Evolutionary conservation across 805 yeast genomes (phyloP).

Genomic region (Candida maris): DNA sequence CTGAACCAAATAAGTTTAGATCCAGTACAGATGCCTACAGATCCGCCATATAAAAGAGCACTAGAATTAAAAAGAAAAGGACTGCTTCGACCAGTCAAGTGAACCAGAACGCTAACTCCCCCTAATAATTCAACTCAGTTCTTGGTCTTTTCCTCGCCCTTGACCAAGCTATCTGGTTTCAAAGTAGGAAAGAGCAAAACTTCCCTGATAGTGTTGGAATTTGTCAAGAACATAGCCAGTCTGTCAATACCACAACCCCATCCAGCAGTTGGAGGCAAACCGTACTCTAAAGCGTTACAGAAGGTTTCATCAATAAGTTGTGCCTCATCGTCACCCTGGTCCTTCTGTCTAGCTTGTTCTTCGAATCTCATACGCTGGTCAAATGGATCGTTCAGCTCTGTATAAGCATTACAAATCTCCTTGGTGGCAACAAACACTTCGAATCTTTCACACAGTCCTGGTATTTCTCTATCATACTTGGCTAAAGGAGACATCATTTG

Average conservation of each 20-base stretch:
- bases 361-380: slow-evolving; percentile 97
- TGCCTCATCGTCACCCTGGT: slow-evolving; percentile 98
- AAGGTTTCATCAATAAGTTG: slow-evolving; percentile 94
- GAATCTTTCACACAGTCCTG: slow-evolving; percentile 96
- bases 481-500: slow-evolving; percentile 99
- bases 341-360: slow-evolving; percentile 98
- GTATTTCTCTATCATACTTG: slow-evolving; percentile 85
- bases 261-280: slow-evolving; percentile 99
- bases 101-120: not conserved
- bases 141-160: slow-evolving; percentile 33
- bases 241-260: slow-evolving; percentile 99
- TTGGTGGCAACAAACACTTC: slow-evolving; percentile 98
- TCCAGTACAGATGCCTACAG: slow-evolving; percentile 94
- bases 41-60: slow-evolving; percentile 95
- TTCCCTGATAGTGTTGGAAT: slow-evolving; percentile 96
- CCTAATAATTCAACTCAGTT: not conserved
- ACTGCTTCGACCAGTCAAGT: slow-evolving; percentile 32
- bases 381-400: slow-evolving; percentile 98
- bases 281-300: slow-evolving; percentile 97
- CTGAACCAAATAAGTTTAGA: slow-evolving; percentile 53
- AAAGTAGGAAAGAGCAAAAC: slow-evolving; percentile 97
- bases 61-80: slow-evolving; percentile 83
- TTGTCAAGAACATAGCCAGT: slow-evolving; percentile 95
- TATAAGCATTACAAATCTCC: slow-evolving; percentile 97
- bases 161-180: slow-evolving; percentile 74